Evolutionary conservation across 805 yeast genomes (phyloP), one percentile per base, ranked within the genome.

Genomic region (Metschnikowia gruessii): DNA sequence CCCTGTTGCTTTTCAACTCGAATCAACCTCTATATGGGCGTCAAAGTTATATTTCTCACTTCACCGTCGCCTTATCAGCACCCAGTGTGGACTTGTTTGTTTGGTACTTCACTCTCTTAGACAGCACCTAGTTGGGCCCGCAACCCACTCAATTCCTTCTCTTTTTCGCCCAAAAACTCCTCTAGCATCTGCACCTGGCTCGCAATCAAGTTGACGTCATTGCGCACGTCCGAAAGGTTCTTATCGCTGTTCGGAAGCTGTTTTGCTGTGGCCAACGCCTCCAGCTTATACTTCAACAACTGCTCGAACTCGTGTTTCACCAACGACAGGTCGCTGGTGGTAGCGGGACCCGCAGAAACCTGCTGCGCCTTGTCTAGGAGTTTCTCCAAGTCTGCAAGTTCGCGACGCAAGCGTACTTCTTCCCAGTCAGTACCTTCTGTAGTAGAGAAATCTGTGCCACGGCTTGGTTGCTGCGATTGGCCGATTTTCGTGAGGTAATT

Each of bases 351-450:
- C 17, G 30, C 30, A 22, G 48, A 55, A 16, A 54, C 62, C 41
- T 55, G 47, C 38, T 62, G 66, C 2, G 87, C 83, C 48, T 78
- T 75, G 8, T 68, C 71, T 46, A 87, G 76, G 55, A 82, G 75
- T n/a, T 72, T 66, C 56, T 90, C 96, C 40, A 91, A 66, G 51
- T 87, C 87, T 11, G 82, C 75, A 50, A 92, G 72, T 61, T 90
- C 92, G 51, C 91, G 79, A 66, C 82, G 82, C 54, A 90, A 75
- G 55, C 94, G 77, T 13, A 85, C 95, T 58, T 85, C 89, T 64
- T 91, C 97, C 96, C 97, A 89, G 59, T 90, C 96, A 1, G 89
- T 82, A n/a, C 84, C 90, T 56, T 79, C 78, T 3, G 81, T 83
- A 1, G 81, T 75, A 3, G 85, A 78, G 61, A 85, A 85, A 61